Base-by-base conservation (phyloP, 2,329 filamentous ascomycete genomes). In the Ophiosphaerella korrae region DNA sequence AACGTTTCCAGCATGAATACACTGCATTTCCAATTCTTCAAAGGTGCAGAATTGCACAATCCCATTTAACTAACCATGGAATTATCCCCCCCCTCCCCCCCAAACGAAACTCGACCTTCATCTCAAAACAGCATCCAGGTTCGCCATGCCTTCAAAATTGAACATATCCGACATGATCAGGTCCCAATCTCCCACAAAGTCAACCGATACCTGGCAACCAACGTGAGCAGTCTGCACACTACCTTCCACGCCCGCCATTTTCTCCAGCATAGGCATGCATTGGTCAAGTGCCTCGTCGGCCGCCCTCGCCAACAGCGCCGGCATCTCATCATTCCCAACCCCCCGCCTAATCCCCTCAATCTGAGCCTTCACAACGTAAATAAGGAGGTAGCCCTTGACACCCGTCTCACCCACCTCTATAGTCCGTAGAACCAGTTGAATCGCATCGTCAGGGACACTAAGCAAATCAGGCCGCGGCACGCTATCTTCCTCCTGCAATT, bases 361-460 rank as follows among this genome's bases (percentile, higher is more conserved):
- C 35, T 66, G 62, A 13, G 60, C 58, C 7, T 32, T 29, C 13
- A 69, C 23, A 9, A 70, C 40, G 24, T 46, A 45, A 18, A 61
- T 40, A 3, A 70, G 54, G 14, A 70, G 41, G 39, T 68, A 64
- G 7, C 65, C 67, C 29, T 71, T 71, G 13, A 67, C 52, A 38
- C 66, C 64, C 1, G 64, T 68, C 41, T 71, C 67, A 11, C 68
- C 68, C 14, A 62, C 66, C 43, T 63, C 54, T 6, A 70, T 59
- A 36, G 55, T 58, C 11, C 45, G 47, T 7, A 66, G 31, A 23
- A 55, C 54, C 57, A 62, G 64, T 13, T 41, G 39, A 14, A 60
- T 51, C n/a, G 57, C 59, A n/a, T 67, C 59, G n/a, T 62, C 46
- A 6, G 63, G 23, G 1, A 66, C 52, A 7, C 45, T 38, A 7